Evolutionary conservation across 345 rosid genomes (phyloP), one percentile per base, ranked within the genome.

Genomic region (Noccaea caerulescens): DNA sequence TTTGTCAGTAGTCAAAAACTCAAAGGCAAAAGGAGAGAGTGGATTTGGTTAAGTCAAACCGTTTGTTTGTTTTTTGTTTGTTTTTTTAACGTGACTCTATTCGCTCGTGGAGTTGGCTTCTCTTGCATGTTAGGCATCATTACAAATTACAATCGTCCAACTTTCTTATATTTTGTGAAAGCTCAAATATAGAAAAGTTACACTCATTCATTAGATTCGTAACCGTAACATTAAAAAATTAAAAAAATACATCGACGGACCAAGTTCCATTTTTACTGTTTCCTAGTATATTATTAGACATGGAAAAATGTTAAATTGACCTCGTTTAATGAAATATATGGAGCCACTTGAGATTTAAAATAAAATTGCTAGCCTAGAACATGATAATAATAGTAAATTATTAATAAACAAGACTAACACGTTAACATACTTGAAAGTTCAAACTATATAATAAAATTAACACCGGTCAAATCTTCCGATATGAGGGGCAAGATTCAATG

Each of bases 21-120:
- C 52, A 46, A 66, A 57, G 58, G 33, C 63, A 72, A 60, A 59
- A 49, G 25, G 39, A 34, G 18, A 36, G 55, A 73, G 72, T 66
- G 78, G 72, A 67, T 59, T 74, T 74, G 72, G 78, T 74, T 71
- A 58, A 73, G 72, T 58, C 77, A 58, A 66, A 30, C 58, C 8
- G 30, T 27, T 27, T 27, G 30, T 27, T 27, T 27, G 30, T 27
- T 27, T 27, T 56, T 63, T 62, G 37, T 72, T 42, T 59, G 18
- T 34, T 38, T 12, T 47, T 10, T 2, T 32, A 32, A 52, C 25
- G 69, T 50, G 55, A 62, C 54, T 56, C 50, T 39, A 4, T 10
- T 42, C 36, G 34, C 65, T 72, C 59, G 59, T 72, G 77, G 71
- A 72, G 71, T 72, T 72, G 77, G 71, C 5, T 32, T 72, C 58